phyloP scores from a whole-genome alignment of 2,329 filamentous ascomycete genomes.

The Aspergillus ochraceus region DNA sequence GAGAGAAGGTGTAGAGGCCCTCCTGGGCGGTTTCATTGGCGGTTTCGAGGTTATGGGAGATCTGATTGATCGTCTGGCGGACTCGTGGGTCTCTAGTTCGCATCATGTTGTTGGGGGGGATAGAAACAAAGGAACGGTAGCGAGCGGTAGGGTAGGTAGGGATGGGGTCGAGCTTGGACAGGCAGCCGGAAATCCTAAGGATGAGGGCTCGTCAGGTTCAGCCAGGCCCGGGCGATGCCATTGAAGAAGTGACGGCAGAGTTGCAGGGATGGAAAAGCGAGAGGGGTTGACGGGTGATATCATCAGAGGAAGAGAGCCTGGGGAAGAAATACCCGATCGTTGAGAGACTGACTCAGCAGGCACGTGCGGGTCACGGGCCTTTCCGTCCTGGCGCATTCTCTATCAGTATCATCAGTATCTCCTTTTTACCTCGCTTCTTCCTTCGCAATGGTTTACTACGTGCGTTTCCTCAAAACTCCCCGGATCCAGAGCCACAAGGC shows the following conservation, averaged over 20 bases:
- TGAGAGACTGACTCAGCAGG: conserved; percentile 22
- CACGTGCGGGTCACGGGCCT: conserved; percentile 18
- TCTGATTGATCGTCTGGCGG: conserved; percentile 89
- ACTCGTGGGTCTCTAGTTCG: conserved; percentile 75
- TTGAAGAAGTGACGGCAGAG: conserved; percentile 2
- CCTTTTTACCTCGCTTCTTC: not conserved
- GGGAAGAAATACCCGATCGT: conserved; percentile 18
- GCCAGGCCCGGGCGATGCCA: conserved; percentile 15
- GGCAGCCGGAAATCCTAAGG: conserved; percentile 13
- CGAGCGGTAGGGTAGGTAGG: conserved; percentile 9
- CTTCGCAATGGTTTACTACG: conserved; percentile 56
- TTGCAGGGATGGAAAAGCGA: not conserved
- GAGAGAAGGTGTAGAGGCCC: conserved; percentile 83
- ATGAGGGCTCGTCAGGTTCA: conserved; percentile 13
- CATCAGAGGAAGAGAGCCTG: conserved; percentile 11
- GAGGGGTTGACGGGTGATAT: conserved; percentile 1
- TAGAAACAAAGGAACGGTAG: not conserved
- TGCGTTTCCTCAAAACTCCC: conserved; percentile 68
- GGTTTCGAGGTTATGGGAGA: conserved; percentile 85
- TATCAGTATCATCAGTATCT: too few relatives aligned
- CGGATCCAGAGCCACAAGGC: conserved; percentile 44
- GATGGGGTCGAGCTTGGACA: conserved; percentile 35
- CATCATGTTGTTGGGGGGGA: conserved; percentile 49
- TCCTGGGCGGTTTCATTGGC: conserved; percentile 91
- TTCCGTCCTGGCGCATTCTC: conserved; percentile 1